Evolutionary conservation across 2,329 filamentous ascomycete genomes (phyloP).

Genomic region (Aspergillus sp.): DNA sequence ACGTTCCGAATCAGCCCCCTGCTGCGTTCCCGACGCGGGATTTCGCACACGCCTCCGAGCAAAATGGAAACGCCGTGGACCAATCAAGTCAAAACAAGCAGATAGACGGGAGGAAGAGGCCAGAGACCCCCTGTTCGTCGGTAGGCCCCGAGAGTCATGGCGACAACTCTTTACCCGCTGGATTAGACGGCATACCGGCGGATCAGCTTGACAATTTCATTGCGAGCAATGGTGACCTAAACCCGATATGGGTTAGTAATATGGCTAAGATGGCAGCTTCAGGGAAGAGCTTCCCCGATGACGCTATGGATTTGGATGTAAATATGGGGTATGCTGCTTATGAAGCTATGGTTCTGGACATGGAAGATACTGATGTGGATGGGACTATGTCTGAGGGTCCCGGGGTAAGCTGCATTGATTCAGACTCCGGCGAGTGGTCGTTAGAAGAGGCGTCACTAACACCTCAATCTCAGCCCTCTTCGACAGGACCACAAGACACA

Average conservation of each 20-base stretch:
- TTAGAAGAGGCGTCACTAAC: neutral
- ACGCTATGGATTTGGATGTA: slow-evolving; percentile 5
- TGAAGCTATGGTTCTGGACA: slow-evolving; percentile 1
- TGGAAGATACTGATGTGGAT: slow-evolving; percentile 25
- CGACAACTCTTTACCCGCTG: neutral
- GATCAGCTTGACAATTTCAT: slow-evolving; percentile 22
- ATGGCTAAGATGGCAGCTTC: slow-evolving; percentile 22
- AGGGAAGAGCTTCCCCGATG: neutral
- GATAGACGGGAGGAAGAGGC: neutral
- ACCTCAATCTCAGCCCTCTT: neutral
- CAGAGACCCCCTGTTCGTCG: neutral
- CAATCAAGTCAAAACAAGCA: neutral
- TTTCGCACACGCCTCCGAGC: slow-evolving; percentile 7
- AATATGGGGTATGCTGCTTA: neutral
- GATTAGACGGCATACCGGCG: slow-evolving; percentile 14
- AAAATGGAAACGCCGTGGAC: neutral
- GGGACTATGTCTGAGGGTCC: slow-evolving; percentile 3
- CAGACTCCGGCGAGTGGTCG: neutral
- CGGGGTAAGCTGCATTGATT: slow-evolving; percentile 6
- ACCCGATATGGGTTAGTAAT: slow-evolving; percentile 30
- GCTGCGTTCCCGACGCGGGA: slow-evolving; percentile 45
- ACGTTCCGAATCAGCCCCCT: slow-evolving; percentile 40
- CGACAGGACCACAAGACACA: slow-evolving; percentile 14
- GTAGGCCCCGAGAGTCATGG: neutral
- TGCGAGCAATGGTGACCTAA: slow-evolving; percentile 30